Evolutionary conservation across 176 grass and related monocot species (phyloP).

Genomic region (Oryza nivara): DNA sequence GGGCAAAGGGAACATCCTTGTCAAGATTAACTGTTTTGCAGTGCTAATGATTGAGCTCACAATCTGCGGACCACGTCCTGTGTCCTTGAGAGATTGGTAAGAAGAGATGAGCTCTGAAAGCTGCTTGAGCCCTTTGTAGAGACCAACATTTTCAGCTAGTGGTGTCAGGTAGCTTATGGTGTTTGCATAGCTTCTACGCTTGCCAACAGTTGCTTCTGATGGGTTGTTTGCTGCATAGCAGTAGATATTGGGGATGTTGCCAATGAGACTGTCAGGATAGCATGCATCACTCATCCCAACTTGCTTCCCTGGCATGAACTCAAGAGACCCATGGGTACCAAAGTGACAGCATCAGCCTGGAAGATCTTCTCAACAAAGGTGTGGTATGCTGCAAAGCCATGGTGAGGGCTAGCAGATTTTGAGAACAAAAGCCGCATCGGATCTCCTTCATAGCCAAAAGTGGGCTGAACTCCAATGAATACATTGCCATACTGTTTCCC

Average conservation of each 20-base stretch:
- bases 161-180: conserved; percentile 99
- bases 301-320: conserved; percentile 99
- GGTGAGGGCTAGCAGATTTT: conserved; percentile 94
- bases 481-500: conserved; percentile 97
- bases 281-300: conserved; percentile 97
- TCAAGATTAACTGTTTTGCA: conserved; percentile 94
- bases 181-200: conserved; percentile 96
- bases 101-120: conserved; percentile 96
- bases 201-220: conserved; percentile 91
- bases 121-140: conserved; percentile 99
- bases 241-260: conserved; percentile 98
- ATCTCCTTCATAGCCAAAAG: conserved; percentile 97
- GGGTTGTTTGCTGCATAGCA: conserved; percentile 99
- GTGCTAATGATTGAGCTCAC: conserved; percentile 97
- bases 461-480: conserved; percentile 97
- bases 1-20: conserved; percentile 84
- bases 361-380: conserved; percentile 98
- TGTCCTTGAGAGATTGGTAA: conserved; percentile 97
- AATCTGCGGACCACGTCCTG: conserved; percentile 84
- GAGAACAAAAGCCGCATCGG: conserved; percentile 96
- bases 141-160: conserved; percentile 91
- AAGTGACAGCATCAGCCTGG: conserved; percentile 96
- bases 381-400: conserved; percentile 96
- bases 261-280: conserved; percentile 96
- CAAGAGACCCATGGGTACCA: conserved; percentile 89